These are phyloP conservation scores for Rhizophagus prolifer DNA, from an alignment of 192 early-diverging fungal genomes.

Conservation along the genomic window DNA sequence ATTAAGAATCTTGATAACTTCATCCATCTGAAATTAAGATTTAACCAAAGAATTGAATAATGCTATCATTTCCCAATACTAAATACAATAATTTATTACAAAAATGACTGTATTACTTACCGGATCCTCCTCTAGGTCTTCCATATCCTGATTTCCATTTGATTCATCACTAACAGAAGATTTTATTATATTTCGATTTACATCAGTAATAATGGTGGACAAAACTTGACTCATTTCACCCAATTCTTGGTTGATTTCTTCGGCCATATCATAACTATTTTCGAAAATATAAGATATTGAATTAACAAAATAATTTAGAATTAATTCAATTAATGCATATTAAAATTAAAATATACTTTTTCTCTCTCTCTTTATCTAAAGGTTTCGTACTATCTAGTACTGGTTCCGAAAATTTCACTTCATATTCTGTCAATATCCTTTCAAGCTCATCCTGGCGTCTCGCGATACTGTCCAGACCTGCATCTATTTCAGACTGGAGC, in stretches of 20 bases:
- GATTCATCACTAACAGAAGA: slow-evolving; percentile 38
- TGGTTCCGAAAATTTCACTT: slow-evolving; percentile 59
- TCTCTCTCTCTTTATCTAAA: slow-evolving; percentile 43
- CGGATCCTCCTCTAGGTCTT: slow-evolving; percentile 39
- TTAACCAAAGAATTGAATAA: slow-evolving; percentile 14
- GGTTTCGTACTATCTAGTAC: slow-evolving; percentile 43
- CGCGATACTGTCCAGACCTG: slow-evolving; percentile 85
- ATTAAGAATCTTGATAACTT: slow-evolving; percentile 91
- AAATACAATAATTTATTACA: not conserved
- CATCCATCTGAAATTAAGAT: slow-evolving; percentile 42
- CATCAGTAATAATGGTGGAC: slow-evolving; percentile 78
- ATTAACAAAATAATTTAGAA: not conserved
- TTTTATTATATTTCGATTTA: slow-evolving; percentile 63
- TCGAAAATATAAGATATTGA: slow-evolving; percentile 39
- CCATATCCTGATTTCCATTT: slow-evolving; percentile 28
- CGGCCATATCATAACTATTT: slow-evolving; percentile 80
- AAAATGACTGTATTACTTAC: slow-evolving; percentile 20
- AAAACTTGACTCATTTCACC: slow-evolving; percentile 84
- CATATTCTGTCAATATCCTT: slow-evolving; percentile 78
- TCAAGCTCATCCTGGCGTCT: slow-evolving; percentile 81
- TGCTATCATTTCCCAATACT: not conserved
- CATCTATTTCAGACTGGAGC: slow-evolving; percentile 78
- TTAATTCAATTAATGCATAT: too few species aligned
- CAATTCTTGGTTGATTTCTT: slow-evolving; percentile 82
- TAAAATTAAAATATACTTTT: slow-evolving; percentile 28